Evolutionary conservation across 139 green algal species (phyloP).

Genomic region (Desmodesmus armatus): DNA sequence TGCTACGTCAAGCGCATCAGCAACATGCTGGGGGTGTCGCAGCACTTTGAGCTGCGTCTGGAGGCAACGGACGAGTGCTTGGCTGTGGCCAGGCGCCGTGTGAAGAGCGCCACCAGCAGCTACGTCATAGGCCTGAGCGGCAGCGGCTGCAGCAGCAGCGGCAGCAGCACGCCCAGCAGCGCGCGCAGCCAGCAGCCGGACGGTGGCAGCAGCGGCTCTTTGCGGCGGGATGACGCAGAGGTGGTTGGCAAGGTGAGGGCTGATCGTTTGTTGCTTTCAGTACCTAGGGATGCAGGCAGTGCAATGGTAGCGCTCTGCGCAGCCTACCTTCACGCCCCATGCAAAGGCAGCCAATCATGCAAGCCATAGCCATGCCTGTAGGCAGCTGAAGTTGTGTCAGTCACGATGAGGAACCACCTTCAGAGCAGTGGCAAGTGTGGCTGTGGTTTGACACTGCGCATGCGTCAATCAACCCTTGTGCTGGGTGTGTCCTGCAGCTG

Average conservation of each 20-base stretch:
- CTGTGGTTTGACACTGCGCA: conserved; percentile 4
- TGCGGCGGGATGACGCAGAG: conserved; percentile 4
- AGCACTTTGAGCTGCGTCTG: conserved; percentile 69
- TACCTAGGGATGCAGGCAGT: not conserved
- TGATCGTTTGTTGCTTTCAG: not conserved
- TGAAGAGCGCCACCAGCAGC: conserved; percentile 79
- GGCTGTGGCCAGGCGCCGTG: conserved; percentile 85
- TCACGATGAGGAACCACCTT: too few relatives aligned
- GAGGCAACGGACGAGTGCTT: conserved; percentile 80
- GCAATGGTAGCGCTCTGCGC: conserved; percentile 10
- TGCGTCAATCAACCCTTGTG: not conserved
- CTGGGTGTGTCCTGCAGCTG: conserved; percentile 45
- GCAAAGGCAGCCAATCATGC: too few relatives aligned
- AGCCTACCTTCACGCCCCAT: too few relatives aligned
- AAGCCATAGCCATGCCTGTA: too few relatives aligned
- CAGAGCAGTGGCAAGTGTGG: not conserved
- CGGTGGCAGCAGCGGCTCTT: not conserved
- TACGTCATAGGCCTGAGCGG: conserved; percentile 72
- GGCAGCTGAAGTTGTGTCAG: too few relatives aligned
- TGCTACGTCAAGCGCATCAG: conserved; percentile 51
- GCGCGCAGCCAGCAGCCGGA: too few relatives aligned
- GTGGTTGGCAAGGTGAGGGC: conserved; percentile 25
- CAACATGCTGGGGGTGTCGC: conserved; percentile 8
- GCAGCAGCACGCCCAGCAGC: too few relatives aligned
- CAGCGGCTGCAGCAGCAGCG: too few relatives aligned